A percentile compares a stretch with the other conserved stretches of the same genome.
Conservation (phyloP, 805 yeast species). For the Suhomyces sp. region DNA sequence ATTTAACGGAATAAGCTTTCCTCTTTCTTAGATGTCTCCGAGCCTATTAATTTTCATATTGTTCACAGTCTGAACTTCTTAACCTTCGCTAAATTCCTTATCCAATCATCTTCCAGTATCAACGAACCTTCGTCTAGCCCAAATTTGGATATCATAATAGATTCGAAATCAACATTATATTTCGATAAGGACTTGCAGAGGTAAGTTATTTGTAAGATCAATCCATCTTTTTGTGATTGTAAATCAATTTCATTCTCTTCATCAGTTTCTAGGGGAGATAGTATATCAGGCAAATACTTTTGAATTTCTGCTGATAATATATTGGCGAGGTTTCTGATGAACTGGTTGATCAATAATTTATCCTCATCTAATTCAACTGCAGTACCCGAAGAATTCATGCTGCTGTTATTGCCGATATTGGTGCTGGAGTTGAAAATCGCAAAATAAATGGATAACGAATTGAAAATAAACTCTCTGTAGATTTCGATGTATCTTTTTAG, state of each 20-base stretch:
- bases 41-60: no score
- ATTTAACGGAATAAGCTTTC: no score
- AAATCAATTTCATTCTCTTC: constrained; percentile 33
- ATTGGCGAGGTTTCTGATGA: constrained; percentile 30
- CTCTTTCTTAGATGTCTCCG: no score
- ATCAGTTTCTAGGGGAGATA: constrained; percentile 6
- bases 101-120: constrained; percentile 36
- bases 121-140: constrained; percentile 23
- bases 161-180: constrained; percentile 68
- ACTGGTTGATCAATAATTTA: constrained; percentile 24
- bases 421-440: constrained; percentile 57
- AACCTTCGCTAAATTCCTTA: constrained; percentile 32
- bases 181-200: constrained; percentile 84
- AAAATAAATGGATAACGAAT: constrained; percentile 63
- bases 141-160: constrained; percentile 36
- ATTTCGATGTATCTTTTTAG: constrained; percentile 80
- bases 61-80: constrained; percentile 24
- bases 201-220: constrained; percentile 79
- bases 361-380: constrained; percentile 19
- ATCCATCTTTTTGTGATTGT: constrained; percentile 53
- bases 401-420: no score
- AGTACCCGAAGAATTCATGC: constrained; percentile 14
- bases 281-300: constrained; percentile 22
- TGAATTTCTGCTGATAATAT: constrained; percentile 24
- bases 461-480: constrained; percentile 78